Evolutionary conservation across 208 protist species (phyloP).

Genomic region (Sergeia podlipaevii): DNA sequence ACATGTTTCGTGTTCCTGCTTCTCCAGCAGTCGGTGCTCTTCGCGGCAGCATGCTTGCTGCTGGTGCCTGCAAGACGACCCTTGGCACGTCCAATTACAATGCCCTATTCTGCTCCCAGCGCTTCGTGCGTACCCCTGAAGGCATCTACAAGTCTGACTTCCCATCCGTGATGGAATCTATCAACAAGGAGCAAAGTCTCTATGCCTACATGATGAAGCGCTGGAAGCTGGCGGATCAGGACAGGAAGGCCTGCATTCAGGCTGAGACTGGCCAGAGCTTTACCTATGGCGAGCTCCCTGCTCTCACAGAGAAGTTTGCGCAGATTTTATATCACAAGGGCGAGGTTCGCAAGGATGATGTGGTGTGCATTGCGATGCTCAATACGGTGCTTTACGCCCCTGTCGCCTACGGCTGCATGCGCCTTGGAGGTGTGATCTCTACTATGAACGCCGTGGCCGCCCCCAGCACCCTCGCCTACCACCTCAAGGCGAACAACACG

Average conservation of each 20-base stretch:
- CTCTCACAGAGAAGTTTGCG: constrained; percentile 19
- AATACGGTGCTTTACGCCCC: constrained; percentile 31
- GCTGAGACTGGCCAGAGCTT: constrained; percentile 22
- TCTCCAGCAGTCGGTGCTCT: neutral
- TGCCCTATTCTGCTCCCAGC: neutral
- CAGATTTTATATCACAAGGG: constrained; percentile 29
- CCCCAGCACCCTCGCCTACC: constrained; percentile 24
- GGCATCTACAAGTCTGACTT: constrained; percentile 30
- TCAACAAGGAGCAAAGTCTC: constrained; percentile 16
- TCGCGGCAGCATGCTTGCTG: neutral
- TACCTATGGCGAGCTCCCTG: constrained; percentile 22
- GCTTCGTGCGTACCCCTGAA: neutral
- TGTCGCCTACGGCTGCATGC: constrained; percentile 32
- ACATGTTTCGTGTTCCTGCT: neutral
- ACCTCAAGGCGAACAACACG: constrained; percentile 21
- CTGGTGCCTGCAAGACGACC: too few relatives aligned
- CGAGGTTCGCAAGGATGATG: constrained; percentile 34
- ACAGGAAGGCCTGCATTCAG: constrained; percentile 20
- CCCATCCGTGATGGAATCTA: constrained; percentile 13
- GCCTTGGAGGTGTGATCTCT: constrained; percentile 24
- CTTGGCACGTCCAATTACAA: too few relatives aligned
- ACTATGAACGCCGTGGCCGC: constrained; percentile 27
- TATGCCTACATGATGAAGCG: constrained; percentile 27
- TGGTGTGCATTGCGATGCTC: constrained; percentile 23
- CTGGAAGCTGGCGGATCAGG: constrained; percentile 15